Conservation (phyloP, 805 yeast species). For the Pichia membranifaciens region DNA sequence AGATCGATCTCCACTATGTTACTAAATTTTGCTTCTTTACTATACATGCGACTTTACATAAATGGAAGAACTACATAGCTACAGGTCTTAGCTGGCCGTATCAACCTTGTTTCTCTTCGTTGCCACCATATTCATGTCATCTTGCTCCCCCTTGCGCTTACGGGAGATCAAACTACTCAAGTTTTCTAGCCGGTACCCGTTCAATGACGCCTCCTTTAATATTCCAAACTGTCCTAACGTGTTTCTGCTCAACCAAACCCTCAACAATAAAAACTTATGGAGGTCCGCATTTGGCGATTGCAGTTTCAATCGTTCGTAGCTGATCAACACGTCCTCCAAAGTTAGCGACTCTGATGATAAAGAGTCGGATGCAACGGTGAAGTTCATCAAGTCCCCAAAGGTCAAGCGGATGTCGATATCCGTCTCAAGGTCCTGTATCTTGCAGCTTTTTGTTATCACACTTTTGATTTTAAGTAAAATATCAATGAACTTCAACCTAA, state of each 20-base stretch:
- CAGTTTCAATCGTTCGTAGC: conserved; percentile 19
- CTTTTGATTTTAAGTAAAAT: conserved; percentile 11
- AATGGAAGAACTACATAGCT: no score
- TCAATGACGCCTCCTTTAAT: not conserved
- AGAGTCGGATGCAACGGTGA: conserved; percentile 25
- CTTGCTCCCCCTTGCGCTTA: not conserved
- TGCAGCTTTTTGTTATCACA: not conserved
- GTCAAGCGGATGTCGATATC: conserved; percentile 10
- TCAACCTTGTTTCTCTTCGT: not conserved
- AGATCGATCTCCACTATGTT: no score
- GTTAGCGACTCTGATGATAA: conserved; percentile 12
- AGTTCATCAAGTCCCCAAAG: conserved; percentile 19
- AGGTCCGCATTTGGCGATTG: conserved; percentile 13
- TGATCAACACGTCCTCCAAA: conserved; percentile 19
- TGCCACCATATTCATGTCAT: not conserved
- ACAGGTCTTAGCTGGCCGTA: no score
- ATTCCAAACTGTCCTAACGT: not conserved
- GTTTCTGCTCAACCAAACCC: conserved; percentile 1
- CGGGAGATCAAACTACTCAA: not conserved
- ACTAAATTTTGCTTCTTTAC: not conserved
- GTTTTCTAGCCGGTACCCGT: conserved; percentile 5
- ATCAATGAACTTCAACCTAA: conserved; percentile 12
- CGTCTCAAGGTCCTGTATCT: not conserved
- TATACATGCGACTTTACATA: no score
- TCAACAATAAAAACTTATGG: conserved; percentile 6